Evolutionary conservation across 1,139 yeast species (phyloP), one percentile per base, ranked within the genome.

Genomic region (Yamadazyma conglobata): DNA sequence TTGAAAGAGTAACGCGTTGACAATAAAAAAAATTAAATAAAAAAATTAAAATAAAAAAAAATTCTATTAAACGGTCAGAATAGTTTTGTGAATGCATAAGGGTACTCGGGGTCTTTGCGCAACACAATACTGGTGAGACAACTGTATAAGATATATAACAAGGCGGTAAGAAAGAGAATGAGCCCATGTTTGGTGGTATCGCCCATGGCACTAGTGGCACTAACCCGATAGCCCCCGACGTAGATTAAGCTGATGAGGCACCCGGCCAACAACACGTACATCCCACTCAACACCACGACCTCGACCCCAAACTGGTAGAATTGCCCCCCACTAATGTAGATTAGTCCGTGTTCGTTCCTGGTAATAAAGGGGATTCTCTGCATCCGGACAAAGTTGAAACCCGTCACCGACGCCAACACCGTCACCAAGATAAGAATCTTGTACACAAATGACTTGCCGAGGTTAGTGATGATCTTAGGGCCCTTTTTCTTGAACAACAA

Each of bases 241-340:
- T 54, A 50, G 2, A 67, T 58, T 31, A 80, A 47, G 1, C 49
- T 27, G n/a, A 74, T 42, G 8, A 72, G 35, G 5, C 66, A 36
- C 1, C 54, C 33, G 4, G 70, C 72, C 44, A 79, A 57, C 1
- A 54, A 41, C 9, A 67, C 41, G 47, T 83, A 84, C 32, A 65
- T 57, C 3, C 51, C 50, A 0, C 74, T 71, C 3, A 81, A 67
- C 7, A 76, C 49, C 5, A 74, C 47, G 3, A 78, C 66, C 50
- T 83, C 93, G 4, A 73, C 55, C 1, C 91, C 91, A 53, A 81
- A 77, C 51, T 82, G 91, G 60, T 76, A 77, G 35, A 69, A 73
- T 6, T 57, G 53, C 2, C 84, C 86, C 5, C 86, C 86, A 40
- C 83, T 71, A 30, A 78, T 72, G 42, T 61, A 65, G 52, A 80